Evolutionary conservation across 176 grass and related monocot species (phyloP).

Genomic region (Pontederia crassipes): DNA sequence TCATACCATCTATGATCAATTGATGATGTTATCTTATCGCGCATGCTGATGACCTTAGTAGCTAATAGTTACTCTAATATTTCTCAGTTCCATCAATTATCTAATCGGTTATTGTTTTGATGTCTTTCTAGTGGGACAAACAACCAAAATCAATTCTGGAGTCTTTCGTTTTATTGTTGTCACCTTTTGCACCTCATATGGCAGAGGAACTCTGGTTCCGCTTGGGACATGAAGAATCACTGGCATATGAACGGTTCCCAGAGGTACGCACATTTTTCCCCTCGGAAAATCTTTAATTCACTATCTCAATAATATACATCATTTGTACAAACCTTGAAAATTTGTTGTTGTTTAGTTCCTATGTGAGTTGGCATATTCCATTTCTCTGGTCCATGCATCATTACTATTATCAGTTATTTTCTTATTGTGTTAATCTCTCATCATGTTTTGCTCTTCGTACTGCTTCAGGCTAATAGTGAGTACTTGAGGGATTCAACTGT

Average conservation of each 20-base stretch:
- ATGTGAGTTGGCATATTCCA: no score
- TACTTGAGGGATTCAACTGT: slow-evolving; percentile 74
- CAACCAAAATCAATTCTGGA: slow-evolving; percentile 53
- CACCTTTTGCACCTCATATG: slow-evolving; percentile 88
- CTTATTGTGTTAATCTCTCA: neutral
- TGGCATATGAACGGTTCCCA: slow-evolving; percentile 72
- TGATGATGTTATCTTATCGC: slow-evolving; percentile 4
- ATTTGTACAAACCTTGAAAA: no score
- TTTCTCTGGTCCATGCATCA: neutral
- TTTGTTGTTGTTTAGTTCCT: no score
- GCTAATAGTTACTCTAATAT: neutral
- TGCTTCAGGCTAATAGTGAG: slow-evolving; percentile 58
- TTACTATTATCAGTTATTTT: neutral
- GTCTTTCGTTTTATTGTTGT: slow-evolving; percentile 68
- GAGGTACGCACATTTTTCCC: slow-evolving; percentile 33
- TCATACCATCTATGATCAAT: no score
- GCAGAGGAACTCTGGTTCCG: slow-evolving; percentile 91
- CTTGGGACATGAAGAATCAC: slow-evolving; percentile 53
- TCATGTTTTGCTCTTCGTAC: neutral
- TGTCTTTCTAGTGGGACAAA: slow-evolving; percentile 56
- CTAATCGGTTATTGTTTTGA: neutral
- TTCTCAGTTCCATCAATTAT: neutral
- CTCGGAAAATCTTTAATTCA: no score
- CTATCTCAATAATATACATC: no score
- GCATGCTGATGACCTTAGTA: no score